Base-by-base conservation (phyloP, 495 filamentous ascomycete species). In the Astrothelium macrocarpum region DNA sequence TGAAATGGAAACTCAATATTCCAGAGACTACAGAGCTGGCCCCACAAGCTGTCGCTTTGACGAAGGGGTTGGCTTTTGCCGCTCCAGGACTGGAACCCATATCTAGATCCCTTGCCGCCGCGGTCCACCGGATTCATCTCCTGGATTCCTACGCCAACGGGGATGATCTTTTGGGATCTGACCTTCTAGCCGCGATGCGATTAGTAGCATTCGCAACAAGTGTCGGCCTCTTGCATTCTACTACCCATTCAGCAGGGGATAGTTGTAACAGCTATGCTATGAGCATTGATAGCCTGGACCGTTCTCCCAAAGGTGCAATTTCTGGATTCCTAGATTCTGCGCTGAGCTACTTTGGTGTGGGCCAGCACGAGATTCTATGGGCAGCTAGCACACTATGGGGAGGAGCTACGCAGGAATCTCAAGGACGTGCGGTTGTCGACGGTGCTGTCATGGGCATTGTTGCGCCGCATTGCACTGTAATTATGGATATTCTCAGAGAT, bases 401-500 rank as follows among this genome's bases (percentile, higher is more conserved):
- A 11, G 43, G 43, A 14, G 43, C 43, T 49, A 20, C 43, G n/a
- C 10, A 49, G n/a, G 43, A 14, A 4, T 49, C 43, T 49, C 43
- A 49, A 18, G 43, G 43, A 14, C n/a, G n/a, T 20, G 43, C n/a
- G 3, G n/a, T 18, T 20, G n/a, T 49, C n/a, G 3, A 14, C 7
- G 3, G n/a, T 20, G n/a, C 43, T 18, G 43, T 20, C 3, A 49
- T 49, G 43, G 43, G 43, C n/a, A 18, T 49, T 20, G 43, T 49
- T 49, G 43, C 43, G 18, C 43, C 43, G 3, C 43, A 49, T 3
- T 49, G 43, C n/a, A 49, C 43, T 5, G 43, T 49, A 5, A 9
- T 49, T 20, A 49, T 49, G 43, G 43, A 49, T 49, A 49, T 49
- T 49, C 43, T 49, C 3, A 49, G 43, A 49, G 43, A 49, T 20